phyloP scores from a whole-genome alignment of 164 flowering plant genomes.

The Nymphaea colorata region DNA sequence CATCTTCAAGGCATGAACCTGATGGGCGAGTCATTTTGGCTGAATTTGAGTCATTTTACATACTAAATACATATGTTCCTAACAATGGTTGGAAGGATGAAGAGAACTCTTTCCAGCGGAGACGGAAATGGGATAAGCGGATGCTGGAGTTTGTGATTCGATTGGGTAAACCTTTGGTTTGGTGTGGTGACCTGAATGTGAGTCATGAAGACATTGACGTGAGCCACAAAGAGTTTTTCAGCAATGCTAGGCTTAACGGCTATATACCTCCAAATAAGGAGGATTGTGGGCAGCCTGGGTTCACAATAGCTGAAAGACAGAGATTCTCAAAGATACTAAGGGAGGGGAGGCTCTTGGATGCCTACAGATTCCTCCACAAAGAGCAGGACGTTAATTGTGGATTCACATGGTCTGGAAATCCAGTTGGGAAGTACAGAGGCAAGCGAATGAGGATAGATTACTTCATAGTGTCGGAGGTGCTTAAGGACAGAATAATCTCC shows the following conservation, averaged over 20 bases:
- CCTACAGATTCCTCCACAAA: constrained; percentile 68
- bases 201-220: constrained; percentile 98
- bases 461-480: constrained; percentile 57
- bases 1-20: constrained; percentile 76
- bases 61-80: constrained; percentile 82
- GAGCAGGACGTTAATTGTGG: constrained; percentile 81
- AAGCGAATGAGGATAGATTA: constrained; percentile 97
- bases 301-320: constrained; percentile 74
- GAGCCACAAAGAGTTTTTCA: constrained; percentile 93
- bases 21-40: constrained; percentile 94
- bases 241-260: constrained; percentile 70
- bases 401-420: constrained; percentile 97
- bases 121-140: constrained; percentile 98
- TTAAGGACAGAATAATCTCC: constrained; percentile 58
- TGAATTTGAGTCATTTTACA: constrained; percentile 72
- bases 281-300: constrained; percentile 99
- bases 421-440: constrained; percentile 91
- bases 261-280: constrained; percentile 92
- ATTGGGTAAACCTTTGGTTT: constrained; percentile 79
- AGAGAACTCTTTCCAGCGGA: constrained; percentile 72
- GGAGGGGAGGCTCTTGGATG: constrained; percentile 88
- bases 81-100: constrained; percentile 99
- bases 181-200: constrained; percentile 99
- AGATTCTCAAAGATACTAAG: constrained; percentile 66
- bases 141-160: constrained; percentile 62